These are phyloP conservation scores for Rhodotorula sphaerocarpa DNA, from an alignment of 768 basidiomycete species.

Conservation along the genomic window DNA sequence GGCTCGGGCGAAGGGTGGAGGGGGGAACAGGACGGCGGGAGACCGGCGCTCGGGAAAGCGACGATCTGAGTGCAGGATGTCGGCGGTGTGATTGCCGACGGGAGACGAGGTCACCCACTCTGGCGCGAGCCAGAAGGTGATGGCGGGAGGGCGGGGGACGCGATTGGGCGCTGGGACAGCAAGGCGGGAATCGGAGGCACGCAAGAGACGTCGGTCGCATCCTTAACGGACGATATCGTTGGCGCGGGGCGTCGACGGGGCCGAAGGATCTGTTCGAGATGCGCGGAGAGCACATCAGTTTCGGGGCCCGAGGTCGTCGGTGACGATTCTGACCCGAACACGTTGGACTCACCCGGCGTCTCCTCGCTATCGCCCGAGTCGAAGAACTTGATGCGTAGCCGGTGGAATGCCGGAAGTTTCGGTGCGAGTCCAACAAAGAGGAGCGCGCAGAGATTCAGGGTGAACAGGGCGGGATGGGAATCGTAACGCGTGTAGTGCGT, in stretches of 20 bases:
- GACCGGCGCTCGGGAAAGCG: too few relatives aligned
- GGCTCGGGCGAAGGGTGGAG: too few relatives aligned
- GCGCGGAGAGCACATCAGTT: background rate
- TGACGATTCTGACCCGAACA: background rate
- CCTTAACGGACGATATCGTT: background rate
- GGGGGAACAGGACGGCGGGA: too few relatives aligned
- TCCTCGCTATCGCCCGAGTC: constrained; percentile 14
- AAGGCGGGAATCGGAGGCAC: too few relatives aligned
- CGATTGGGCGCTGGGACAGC: too few relatives aligned
- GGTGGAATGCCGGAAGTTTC: constrained; percentile 62
- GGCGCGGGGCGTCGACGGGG: constrained; percentile 16
- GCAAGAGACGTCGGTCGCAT: too few relatives aligned
- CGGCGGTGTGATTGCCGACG: too few relatives aligned
- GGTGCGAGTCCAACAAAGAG: constrained; percentile 71
- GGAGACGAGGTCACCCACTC: too few relatives aligned
- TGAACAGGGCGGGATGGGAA: constrained; percentile 67
- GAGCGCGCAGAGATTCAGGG: constrained; percentile 74
- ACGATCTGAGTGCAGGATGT: too few relatives aligned
- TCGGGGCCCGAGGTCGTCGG: background rate
- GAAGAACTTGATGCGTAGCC: constrained; percentile 40
- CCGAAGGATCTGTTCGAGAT: constrained; percentile 17
- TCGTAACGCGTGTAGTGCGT: constrained; percentile 98
- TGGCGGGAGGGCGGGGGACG: too few relatives aligned
- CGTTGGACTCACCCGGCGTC: constrained; percentile 22
- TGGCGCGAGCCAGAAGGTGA: too few relatives aligned